Evolutionary conservation across 805 yeast genomes (phyloP).

Genomic region (Zygoascus biomembranicola): DNA sequence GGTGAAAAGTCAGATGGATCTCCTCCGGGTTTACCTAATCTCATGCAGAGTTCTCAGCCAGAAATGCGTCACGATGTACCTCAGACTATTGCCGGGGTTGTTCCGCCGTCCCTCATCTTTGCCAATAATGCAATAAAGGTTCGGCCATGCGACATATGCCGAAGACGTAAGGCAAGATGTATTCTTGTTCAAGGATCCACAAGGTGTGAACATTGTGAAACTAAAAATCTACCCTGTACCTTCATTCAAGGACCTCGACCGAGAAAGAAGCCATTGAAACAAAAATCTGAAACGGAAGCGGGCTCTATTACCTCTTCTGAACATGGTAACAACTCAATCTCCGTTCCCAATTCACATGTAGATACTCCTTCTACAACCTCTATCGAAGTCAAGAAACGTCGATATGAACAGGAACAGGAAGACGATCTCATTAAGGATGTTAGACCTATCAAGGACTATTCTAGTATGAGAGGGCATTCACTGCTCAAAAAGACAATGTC

Average conservation of each 20-base stretch:
- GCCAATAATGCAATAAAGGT: slow-evolving; percentile 16
- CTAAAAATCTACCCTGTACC: slow-evolving; percentile 66
- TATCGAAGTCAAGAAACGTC: slow-evolving; percentile 8
- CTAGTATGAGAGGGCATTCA: slow-evolving; percentile 53
- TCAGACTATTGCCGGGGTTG: neutral
- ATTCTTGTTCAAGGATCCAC: slow-evolving; percentile 44
- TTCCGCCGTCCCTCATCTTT: slow-evolving; percentile 3
- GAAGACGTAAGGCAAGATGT: slow-evolving; percentile 73
- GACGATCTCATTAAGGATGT: slow-evolving; percentile 23
- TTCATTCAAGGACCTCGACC: slow-evolving; percentile 48
- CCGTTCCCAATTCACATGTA: slow-evolving; percentile 13
- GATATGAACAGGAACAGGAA: slow-evolving; percentile 18
- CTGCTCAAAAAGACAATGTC: slow-evolving; percentile 59
- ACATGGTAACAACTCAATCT: neutral
- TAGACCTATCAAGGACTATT: slow-evolving; percentile 58
- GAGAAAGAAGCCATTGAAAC: slow-evolving; percentile 21
- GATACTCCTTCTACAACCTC: slow-evolving; percentile 19
- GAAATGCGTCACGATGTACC: neutral
- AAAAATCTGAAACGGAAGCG: neutral
- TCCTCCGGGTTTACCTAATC: neutral
- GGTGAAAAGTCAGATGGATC: neutral
- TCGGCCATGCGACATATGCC: slow-evolving; percentile 76
- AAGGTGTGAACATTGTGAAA: slow-evolving; percentile 70
- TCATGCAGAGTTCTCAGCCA: neutral
- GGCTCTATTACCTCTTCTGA: neutral